Evolutionary conservation across 192 early-diverging fungal genomes (phyloP).

Genomic region (Backusella psychrophila): DNA sequence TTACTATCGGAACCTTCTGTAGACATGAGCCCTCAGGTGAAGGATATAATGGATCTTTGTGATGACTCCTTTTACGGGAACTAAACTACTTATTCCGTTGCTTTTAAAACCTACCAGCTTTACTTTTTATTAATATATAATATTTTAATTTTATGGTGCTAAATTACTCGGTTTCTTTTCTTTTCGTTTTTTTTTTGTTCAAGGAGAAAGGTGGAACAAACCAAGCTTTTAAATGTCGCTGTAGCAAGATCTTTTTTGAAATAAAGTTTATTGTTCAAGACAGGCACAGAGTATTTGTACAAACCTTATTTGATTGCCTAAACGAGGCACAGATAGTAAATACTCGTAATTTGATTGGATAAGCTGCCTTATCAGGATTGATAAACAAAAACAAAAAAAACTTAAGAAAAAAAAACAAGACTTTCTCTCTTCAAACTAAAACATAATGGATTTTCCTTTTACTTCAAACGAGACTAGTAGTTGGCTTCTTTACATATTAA

Average conservation of each 20-base stretch:
- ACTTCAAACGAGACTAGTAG: conserved; percentile 29
- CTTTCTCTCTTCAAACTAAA: neutral
- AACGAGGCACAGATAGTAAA: neutral
- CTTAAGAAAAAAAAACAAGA: neutral
- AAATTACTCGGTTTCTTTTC: neutral
- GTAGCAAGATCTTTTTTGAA: neutral
- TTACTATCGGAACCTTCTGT: neutral
- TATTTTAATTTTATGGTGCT: neutral
- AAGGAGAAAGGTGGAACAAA: neutral
- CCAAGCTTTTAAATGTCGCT: neutral
- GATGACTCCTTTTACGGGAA: neutral
- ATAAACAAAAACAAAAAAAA: neutral
- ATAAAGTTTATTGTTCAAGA: neutral
- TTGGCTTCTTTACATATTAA: conserved; percentile 82
- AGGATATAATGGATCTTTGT: neutral
- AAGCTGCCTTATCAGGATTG: neutral
- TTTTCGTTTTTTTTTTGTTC: neutral
- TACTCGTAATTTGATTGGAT: neutral
- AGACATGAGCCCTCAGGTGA: neutral
- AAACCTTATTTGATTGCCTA: neutral
- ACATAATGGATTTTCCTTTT: conserved; percentile 19
- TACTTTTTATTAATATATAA: neutral
- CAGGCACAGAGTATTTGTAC: too few relatives aligned
- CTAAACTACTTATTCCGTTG: neutral
- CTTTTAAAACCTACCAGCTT: neutral